Evolutionary conservation across 2,329 filamentous ascomycete species (phyloP).

Genomic region (Verticillium isaacii): DNA sequence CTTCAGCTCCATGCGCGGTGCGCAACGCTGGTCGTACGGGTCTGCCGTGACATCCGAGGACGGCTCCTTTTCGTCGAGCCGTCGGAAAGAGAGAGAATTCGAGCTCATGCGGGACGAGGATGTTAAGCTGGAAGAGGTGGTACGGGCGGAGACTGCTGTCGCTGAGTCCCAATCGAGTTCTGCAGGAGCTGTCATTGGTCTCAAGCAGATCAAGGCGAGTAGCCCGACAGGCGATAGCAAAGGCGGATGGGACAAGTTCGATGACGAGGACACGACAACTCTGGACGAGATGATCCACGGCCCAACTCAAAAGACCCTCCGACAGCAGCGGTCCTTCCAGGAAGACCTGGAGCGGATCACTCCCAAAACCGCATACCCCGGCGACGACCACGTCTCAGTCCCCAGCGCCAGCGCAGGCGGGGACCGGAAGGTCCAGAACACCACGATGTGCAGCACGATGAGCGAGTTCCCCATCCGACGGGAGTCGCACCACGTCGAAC

Average conservation of each 20-base stretch:
- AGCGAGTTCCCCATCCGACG: constrained; percentile 15
- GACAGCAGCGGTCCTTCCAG: background rate
- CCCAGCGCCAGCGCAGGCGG: constrained; percentile 2
- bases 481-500: constrained; percentile 15
- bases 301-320: background rate
- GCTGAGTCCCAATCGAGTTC: background rate
- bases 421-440: background rate
- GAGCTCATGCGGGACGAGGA: background rate
- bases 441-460: constrained; percentile 4
- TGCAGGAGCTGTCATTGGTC: background rate
- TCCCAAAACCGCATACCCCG: background rate
- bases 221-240: background rate
- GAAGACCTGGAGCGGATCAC: constrained; percentile 1
- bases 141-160: background rate
- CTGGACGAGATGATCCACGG: constrained; percentile 1
- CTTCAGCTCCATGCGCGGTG: constrained; percentile 13
- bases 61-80: background rate
- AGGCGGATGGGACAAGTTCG: background rate
- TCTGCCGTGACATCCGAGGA: background rate
- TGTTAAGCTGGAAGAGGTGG: background rate
- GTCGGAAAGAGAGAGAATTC: background rate
- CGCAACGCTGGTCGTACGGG: constrained; percentile 1
- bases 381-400: background rate
- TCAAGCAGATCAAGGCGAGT: background rate
- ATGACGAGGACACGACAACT: background rate